A percentile compares a stretch with the other conserved stretches of the same genome.
These are phyloP conservation scores for Pseudocercospora eumusae DNA, from an alignment of 2,329 filamentous ascomycete genomes.

Conservation along the genomic window DNA sequence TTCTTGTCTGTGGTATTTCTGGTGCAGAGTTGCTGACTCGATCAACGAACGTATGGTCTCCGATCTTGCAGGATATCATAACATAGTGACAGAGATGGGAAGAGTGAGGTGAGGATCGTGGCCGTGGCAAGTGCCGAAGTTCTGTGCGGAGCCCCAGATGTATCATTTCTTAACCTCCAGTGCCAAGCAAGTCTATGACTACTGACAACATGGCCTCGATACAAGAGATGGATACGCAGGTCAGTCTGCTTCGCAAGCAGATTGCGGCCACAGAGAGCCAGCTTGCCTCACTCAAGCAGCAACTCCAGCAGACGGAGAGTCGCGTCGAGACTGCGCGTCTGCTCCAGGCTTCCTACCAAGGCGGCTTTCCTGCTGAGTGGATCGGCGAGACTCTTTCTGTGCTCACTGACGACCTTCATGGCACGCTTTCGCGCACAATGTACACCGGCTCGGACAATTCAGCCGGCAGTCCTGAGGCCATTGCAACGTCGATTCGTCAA, in stretches of 20 bases:
- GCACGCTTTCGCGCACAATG: slow-evolving; percentile 9
- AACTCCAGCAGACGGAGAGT: slow-evolving; percentile 47
- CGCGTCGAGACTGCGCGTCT: slow-evolving; percentile 35
- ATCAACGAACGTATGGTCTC: too few species aligned
- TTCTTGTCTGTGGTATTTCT: not conserved
- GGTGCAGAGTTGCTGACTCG: too few species aligned
- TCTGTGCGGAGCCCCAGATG: not conserved
- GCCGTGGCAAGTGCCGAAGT: not conserved
- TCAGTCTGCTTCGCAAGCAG: slow-evolving; percentile 46
- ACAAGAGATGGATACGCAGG: slow-evolving; percentile 29
- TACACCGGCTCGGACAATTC: slow-evolving; percentile 19
- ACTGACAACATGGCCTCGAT: slow-evolving; percentile 18
- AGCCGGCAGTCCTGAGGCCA: slow-evolving; percentile 19
- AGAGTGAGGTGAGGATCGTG: not conserved
- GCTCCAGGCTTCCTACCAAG: slow-evolving; percentile 35
- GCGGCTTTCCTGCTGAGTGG: slow-evolving; percentile 47
- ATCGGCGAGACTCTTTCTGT: slow-evolving; percentile 46
- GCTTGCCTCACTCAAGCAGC: slow-evolving; percentile 44
- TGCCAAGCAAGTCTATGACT: not conserved
- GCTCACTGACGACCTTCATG: slow-evolving; percentile 30
- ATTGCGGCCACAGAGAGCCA: slow-evolving; percentile 47
- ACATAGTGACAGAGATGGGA: not conserved
- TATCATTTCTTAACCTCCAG: too few species aligned
- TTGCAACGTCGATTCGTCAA: slow-evolving; percentile 29
- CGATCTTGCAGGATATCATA: not conserved